Conservation (phyloP, 2,329 filamentous ascomycete species). For the Malbranchea cinnamomea region DNA sequence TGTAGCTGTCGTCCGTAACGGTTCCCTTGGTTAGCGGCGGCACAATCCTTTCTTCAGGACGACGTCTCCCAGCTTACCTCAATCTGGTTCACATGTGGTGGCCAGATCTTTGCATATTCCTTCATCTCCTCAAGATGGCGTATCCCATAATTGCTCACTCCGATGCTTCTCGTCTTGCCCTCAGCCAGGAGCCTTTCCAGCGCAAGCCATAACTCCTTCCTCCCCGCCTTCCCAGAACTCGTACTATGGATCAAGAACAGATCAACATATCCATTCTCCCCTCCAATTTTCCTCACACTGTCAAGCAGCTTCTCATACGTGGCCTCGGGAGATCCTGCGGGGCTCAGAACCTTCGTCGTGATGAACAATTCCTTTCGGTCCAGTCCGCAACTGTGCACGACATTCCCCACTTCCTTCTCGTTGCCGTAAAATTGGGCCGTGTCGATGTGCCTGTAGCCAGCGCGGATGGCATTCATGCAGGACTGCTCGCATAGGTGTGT, state of each 20-base stretch:
- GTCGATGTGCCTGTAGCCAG: slow-evolving; percentile 34
- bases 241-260: slow-evolving; percentile 56
- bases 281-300: slow-evolving; percentile 48
- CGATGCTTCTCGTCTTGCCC: slow-evolving; percentile 49
- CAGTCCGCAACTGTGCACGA: slow-evolving; percentile 42
- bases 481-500: slow-evolving; percentile 41
- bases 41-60: slow-evolving; percentile 25
- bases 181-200: slow-evolving; percentile 47
- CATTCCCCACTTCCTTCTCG: slow-evolving; percentile 50
- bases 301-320: slow-evolving; percentile 45
- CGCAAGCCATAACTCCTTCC: slow-evolving; percentile 50
- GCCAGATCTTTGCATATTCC: slow-evolving; percentile 48
- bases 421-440: slow-evolving; percentile 56
- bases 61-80: slow-evolving; percentile 37
- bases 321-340: slow-evolving; percentile 38
- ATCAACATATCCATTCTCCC: slow-evolving; percentile 50
- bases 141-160: slow-evolving; percentile 58
- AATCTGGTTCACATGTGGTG: slow-evolving; percentile 60
- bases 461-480: slow-evolving; percentile 40
- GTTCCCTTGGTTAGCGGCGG: not conserved
- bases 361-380: slow-evolving; percentile 36
- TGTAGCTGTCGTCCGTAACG: slow-evolving; percentile 39
- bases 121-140: slow-evolving; percentile 55
- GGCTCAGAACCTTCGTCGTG: slow-evolving; percentile 53
- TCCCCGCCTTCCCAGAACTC: slow-evolving; percentile 36